phyloP scores from a whole-genome alignment of 2,329 filamentous ascomycete genomes.

The Verticillium zaregamsianum region DNA sequence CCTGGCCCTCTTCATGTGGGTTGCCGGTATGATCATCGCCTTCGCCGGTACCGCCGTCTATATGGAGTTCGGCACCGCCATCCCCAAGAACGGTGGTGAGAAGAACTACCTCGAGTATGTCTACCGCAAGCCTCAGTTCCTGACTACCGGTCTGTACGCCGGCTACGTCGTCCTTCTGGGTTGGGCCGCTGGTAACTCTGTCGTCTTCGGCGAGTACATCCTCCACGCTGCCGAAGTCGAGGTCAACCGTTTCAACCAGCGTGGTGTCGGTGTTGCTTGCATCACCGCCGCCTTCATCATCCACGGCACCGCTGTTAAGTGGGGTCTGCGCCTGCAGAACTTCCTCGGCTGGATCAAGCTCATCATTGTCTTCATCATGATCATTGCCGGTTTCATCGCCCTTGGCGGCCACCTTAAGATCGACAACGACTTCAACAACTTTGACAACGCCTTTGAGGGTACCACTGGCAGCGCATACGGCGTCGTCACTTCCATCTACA shows the following conservation, averaged over 20 bases:
- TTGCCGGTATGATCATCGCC: constrained; percentile 58
- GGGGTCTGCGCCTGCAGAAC: constrained; percentile 66
- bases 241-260: constrained; percentile 62
- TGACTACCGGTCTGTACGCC: constrained; percentile 56
- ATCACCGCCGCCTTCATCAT: constrained; percentile 62
- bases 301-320: constrained; percentile 59
- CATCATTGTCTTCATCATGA: constrained; percentile 60
- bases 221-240: constrained; percentile 60
- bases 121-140: constrained; percentile 55
- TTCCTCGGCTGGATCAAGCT: constrained; percentile 62
- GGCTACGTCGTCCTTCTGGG: constrained; percentile 60
- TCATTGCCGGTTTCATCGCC: constrained; percentile 57
- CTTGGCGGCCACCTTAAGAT: constrained; percentile 58
- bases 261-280: constrained; percentile 62
- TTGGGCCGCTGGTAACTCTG: constrained; percentile 63
- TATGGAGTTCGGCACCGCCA: constrained; percentile 61
- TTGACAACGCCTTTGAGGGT: constrained; percentile 59
- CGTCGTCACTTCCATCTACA: constrained; percentile 66
- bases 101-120: constrained; percentile 66
- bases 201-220: constrained; percentile 69
- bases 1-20: constrained; percentile 59
- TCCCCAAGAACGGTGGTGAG: constrained; percentile 61
- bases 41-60: constrained; percentile 60
- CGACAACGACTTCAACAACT: constrained; percentile 56
- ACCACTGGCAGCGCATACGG: constrained; percentile 64